These are phyloP conservation scores for Bothriochloa decipiens DNA, from an alignment of 176 grass and related monocot species.

Conservation along the genomic window DNA sequence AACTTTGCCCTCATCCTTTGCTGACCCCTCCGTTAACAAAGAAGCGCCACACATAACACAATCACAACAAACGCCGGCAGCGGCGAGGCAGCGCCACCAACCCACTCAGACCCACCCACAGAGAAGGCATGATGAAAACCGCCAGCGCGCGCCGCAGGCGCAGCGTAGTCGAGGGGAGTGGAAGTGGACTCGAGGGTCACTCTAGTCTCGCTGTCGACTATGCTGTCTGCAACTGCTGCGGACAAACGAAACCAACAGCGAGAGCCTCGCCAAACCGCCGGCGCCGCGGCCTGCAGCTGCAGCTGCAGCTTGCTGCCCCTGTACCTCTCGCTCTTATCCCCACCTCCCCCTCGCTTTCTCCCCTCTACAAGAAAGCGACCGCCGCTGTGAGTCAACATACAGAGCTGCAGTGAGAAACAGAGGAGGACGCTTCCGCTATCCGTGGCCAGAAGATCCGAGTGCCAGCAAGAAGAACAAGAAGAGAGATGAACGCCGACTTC, in stretches of 20 bases:
- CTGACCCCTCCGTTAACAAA: too few relatives aligned
- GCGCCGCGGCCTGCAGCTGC: constrained; percentile 23
- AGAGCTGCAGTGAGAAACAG: neutral
- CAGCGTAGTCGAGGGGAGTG: neutral
- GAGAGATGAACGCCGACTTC: constrained; percentile 56
- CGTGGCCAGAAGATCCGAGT: neutral
- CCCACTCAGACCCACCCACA: neutral
- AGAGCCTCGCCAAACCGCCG: constrained; percentile 15
- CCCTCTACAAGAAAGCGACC: constrained; percentile 18
- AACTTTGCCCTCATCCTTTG: too few relatives aligned
- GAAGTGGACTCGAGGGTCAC: neutral
- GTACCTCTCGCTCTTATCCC: neutral
- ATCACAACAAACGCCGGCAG: too few relatives aligned
- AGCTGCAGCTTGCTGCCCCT: too few relatives aligned
- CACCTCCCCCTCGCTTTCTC: neutral
- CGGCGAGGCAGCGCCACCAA: too few relatives aligned
- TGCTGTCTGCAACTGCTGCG: neutral
- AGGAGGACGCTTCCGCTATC: neutral
- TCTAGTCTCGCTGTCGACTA: neutral
- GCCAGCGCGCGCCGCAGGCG: neutral
- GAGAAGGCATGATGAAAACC: neutral
- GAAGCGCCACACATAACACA: too few relatives aligned
- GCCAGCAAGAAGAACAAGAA: neutral
- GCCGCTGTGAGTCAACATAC: neutral
- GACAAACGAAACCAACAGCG: constrained; percentile 21